A percentile compares a stretch with the other conserved stretches of the same genome.
Conservation (phyloP, 208 protist genomes). For the Acanthamoeba sp. region DNA sequence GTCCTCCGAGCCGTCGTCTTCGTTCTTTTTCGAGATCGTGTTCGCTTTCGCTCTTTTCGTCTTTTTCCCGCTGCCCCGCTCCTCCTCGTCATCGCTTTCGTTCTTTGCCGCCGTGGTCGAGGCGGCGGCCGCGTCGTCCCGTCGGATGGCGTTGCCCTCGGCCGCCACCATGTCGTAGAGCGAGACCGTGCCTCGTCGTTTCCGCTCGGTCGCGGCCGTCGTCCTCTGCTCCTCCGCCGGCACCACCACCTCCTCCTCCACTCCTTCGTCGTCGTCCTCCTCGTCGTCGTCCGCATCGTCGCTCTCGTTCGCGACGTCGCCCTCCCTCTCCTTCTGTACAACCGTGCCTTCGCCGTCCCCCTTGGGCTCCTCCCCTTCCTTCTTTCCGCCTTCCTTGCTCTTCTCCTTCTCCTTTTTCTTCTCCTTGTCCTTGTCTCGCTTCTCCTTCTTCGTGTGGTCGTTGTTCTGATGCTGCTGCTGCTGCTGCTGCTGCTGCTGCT, state of each 20-base stretch:
- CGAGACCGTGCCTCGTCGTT: constrained; percentile 16
- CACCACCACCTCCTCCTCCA: constrained; percentile 39
- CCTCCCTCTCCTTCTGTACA: neutral
- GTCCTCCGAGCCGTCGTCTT: neutral
- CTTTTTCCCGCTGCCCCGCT: neutral
- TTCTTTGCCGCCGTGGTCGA: neutral
- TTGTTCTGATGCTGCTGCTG: neutral
- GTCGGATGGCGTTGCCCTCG: constrained; percentile 11
- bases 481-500: too few relatives aligned
- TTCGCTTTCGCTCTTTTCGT: neutral
- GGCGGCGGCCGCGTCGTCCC: neutral
- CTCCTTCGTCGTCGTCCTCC: neutral
- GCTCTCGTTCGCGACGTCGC: neutral
- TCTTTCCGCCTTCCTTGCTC: neutral
- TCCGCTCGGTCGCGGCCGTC: neutral
- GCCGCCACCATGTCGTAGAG: constrained; percentile 48
- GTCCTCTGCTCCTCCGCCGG: constrained; percentile 45
- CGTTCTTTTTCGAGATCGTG: neutral
- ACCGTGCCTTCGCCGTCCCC: too few relatives aligned
- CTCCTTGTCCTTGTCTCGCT: neutral
- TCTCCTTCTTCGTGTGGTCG: neutral
- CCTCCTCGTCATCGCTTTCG: constrained; percentile 3
- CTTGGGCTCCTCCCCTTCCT: neutral
- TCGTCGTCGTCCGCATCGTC: neutral
- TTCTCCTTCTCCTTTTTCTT: constrained; percentile 16